Percentiles rank a stretch among this genome's conserved stretches.
Conservation (phyloP, 257 asterid species). For the Solanum verrucosum region DNA sequence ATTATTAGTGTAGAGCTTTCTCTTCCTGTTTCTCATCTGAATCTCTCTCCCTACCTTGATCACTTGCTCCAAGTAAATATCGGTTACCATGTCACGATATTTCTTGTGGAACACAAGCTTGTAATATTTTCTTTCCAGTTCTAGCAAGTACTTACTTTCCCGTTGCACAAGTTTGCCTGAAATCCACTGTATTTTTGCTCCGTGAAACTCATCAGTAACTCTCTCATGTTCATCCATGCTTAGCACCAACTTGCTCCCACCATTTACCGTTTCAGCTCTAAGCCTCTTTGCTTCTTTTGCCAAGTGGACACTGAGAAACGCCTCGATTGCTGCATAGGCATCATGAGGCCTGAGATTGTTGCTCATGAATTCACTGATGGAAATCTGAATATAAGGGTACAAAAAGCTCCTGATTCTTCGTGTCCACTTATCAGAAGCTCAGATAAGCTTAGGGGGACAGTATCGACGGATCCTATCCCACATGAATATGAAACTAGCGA, state of each 20-base stretch:
- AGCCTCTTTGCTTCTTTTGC: constrained; percentile 23
- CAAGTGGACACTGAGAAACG: constrained; percentile 30
- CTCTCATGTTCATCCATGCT: constrained; percentile 44
- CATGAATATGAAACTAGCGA: constrained; percentile 28
- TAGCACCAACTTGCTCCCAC: constrained; percentile 24
- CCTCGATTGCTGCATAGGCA: constrained; percentile 36
- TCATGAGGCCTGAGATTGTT: constrained; percentile 28
- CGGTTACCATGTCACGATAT: constrained; percentile 3
- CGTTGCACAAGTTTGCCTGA: constrained; percentile 13
- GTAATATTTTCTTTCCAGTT: constrained; percentile 7
- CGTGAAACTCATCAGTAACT: constrained; percentile 21
- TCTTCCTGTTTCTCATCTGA: not conserved
- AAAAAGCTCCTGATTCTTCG: constrained; percentile 14
- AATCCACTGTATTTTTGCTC: constrained; percentile 26
- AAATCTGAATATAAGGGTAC: constrained; percentile 28
- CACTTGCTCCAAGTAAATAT: constrained; percentile 17
- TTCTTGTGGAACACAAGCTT: constrained; percentile 15
- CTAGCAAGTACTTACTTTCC: not conserved
- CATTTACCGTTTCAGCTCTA: constrained; percentile 34
- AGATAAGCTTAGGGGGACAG: constrained; percentile 31
- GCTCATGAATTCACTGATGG: constrained; percentile 38
- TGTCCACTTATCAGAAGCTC: constrained; percentile 5
- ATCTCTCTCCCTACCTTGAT: constrained; percentile 13
- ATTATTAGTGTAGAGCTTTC: constrained; percentile 20
- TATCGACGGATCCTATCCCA: constrained; percentile 30